Evolutionary conservation across 2,329 filamentous ascomycete species (phyloP).

Genomic region (Teratosphaeria gauchensis): DNA sequence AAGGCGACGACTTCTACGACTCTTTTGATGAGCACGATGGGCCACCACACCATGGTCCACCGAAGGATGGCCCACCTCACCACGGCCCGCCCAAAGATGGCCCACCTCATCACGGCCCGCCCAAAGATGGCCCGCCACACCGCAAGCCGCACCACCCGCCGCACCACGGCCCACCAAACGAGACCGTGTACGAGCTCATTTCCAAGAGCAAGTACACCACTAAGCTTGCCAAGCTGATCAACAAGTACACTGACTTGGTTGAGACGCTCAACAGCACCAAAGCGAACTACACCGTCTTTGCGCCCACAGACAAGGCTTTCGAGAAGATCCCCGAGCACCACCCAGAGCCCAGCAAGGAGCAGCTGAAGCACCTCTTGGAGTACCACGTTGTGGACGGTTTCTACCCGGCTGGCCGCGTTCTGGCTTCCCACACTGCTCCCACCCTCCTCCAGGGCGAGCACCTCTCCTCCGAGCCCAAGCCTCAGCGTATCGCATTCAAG

Average conservation of each 20-base stretch:
- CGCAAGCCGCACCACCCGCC: slow-evolving; percentile 11
- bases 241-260: slow-evolving; percentile 62
- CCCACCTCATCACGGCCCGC: slow-evolving; percentile 13
- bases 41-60: slow-evolving; percentile 10
- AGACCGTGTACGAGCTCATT: slow-evolving; percentile 74
- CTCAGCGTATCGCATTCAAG: slow-evolving; percentile 63
- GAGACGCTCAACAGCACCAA: slow-evolving; percentile 63
- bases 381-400: slow-evolving; percentile 67
- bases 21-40: slow-evolving; percentile 23
- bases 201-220: slow-evolving; percentile 65
- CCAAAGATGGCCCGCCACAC: slow-evolving; percentile 16
- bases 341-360: slow-evolving; percentile 57
- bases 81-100: slow-evolving; percentile 19
- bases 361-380: slow-evolving; percentile 56
- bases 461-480: slow-evolving; percentile 50
- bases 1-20: slow-evolving; percentile 25
- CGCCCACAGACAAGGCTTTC: slow-evolving; percentile 69
- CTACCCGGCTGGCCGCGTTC: slow-evolving; percentile 56
- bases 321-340: slow-evolving; percentile 49
- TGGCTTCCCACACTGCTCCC: slow-evolving; percentile 64
- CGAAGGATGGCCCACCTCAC: slow-evolving; percentile 9
- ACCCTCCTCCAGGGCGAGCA: slow-evolving; percentile 51
- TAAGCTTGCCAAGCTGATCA: slow-evolving; percentile 65
- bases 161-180: slow-evolving; percentile 37
- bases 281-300: slow-evolving; percentile 71